Evolutionary conservation across 495 filamentous ascomycete genomes (phyloP).

Genomic region (Penicillium silybi): DNA sequence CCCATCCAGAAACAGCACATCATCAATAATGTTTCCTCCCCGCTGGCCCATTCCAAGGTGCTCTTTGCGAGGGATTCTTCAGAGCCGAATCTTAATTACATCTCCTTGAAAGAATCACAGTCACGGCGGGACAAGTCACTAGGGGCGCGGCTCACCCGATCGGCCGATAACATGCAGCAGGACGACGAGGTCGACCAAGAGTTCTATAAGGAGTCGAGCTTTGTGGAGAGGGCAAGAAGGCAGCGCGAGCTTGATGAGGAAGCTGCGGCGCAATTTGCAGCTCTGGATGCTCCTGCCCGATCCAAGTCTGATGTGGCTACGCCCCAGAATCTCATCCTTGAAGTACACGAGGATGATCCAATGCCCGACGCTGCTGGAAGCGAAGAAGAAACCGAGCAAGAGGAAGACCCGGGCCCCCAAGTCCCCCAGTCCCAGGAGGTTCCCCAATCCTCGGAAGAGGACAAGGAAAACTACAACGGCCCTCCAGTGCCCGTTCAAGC

Average conservation of each 20-base stretch:
- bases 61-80: conserved; percentile 39
- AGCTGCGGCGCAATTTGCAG: conserved; percentile 36
- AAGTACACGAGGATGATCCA: conserved; percentile 2
- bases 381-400: conserved; percentile 52
- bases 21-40: conserved; percentile 39
- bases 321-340: background rate
- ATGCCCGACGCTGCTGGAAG: conserved; percentile 27
- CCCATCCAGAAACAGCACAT: conserved; percentile 40
- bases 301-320: conserved; percentile 9
- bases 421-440: conserved; percentile 26
- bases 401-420: conserved; percentile 33
- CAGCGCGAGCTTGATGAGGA: conserved; percentile 36
- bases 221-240: conserved; percentile 36
- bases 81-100: conserved; percentile 45
- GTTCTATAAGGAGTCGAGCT: conserved; percentile 44
- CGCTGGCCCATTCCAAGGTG: conserved; percentile 27
- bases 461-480: conserved; percentile 48
- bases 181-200: conserved; percentile 44
- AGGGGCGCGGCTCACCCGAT: conserved; percentile 39
- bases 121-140: conserved; percentile 28
- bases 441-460: conserved; percentile 37
- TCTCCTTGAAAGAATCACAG: conserved; percentile 52
- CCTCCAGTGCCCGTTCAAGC: conserved; percentile 24
- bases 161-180: conserved; percentile 33
- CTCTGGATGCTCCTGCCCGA: conserved; percentile 34